phyloP scores from a whole-genome alignment of 2,329 filamentous ascomycete species.

The Diplodia scrobiculata region DNA sequence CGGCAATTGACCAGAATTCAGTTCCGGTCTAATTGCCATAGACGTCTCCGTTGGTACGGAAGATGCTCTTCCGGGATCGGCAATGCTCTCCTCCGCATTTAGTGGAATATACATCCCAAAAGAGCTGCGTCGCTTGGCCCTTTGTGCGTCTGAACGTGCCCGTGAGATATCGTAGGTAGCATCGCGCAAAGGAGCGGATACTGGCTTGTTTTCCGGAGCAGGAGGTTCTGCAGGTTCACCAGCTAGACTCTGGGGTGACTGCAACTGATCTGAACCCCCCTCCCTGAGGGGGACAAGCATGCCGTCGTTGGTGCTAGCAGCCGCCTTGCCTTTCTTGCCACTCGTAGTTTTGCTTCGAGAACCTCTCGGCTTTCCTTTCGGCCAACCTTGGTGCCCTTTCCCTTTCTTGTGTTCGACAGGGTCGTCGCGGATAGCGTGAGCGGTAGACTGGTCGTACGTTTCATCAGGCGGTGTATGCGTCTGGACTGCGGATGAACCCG shows the following conservation, averaged over 20 bases:
- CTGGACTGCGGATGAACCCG: conserved; percentile 36
- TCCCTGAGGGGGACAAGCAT: conserved; percentile 13
- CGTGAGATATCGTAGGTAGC: background rate
- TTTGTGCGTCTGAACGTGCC: background rate
- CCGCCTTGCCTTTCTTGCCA: conserved; percentile 45
- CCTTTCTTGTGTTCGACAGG: conserved; percentile 38
- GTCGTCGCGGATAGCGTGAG: conserved; percentile 30
- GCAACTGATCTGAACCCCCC: conserved; percentile 37
- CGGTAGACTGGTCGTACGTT: conserved; percentile 29
- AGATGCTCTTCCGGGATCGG: conserved; percentile 19
- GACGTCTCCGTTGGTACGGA: conserved; percentile 38
- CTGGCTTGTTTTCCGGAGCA: background rate
- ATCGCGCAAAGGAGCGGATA: background rate
- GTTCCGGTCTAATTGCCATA: conserved; percentile 4
- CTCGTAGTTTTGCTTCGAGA: conserved; percentile 41
- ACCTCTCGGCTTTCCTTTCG: conserved; percentile 51
- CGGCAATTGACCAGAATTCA: background rate
- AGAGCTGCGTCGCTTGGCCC: conserved; percentile 21
- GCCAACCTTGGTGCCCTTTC: conserved; percentile 48
- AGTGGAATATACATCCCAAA: conserved; percentile 7
- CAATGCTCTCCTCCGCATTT: conserved; percentile 1
- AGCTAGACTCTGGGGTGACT: conserved; percentile 41
- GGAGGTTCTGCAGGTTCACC: conserved; percentile 34
- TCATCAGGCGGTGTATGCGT: conserved; percentile 49
- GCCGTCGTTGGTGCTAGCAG: conserved; percentile 32